phyloP scores from a whole-genome alignment of 352 stramenopile genomes.

The Pythium coloratum region DNA sequence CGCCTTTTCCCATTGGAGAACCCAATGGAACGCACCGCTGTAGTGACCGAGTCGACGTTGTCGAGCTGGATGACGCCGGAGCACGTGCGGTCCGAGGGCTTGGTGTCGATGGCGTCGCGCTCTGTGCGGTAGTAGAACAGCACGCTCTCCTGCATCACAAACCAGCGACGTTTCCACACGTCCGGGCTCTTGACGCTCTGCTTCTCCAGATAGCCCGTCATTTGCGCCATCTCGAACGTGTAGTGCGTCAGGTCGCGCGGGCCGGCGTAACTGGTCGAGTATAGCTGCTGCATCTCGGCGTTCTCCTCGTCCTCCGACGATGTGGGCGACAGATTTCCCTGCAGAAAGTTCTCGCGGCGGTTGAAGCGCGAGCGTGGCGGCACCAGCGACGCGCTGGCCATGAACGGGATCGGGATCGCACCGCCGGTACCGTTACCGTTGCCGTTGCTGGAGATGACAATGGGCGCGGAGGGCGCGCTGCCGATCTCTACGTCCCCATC shows the following conservation, averaged over 20 bases:
- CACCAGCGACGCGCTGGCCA: constrained; percentile 12
- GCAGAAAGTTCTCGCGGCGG: constrained; percentile 26
- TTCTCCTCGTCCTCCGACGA: constrained; percentile 29
- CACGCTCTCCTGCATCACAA: constrained; percentile 85
- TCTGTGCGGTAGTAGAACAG: constrained; percentile 82
- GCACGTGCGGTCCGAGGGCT: constrained; percentile 54
- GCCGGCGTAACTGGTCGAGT: constrained; percentile 33
- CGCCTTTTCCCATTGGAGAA: neutral
- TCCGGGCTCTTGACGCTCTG: constrained; percentile 72
- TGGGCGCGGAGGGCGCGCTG: constrained; percentile 5
- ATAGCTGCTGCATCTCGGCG: constrained; percentile 25
- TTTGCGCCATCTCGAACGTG: constrained; percentile 49
- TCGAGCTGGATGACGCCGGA: constrained; percentile 80
- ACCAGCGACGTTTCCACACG: constrained; percentile 80
- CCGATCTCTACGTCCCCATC: constrained; percentile 7
- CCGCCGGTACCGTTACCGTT: neutral
- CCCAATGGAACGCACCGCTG: constrained; percentile 51
- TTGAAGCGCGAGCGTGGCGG: constrained; percentile 19
- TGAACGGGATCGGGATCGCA: constrained; percentile 11
- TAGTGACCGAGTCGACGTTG: constrained; percentile 82
- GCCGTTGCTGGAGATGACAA: constrained; percentile 6
- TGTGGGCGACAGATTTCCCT: constrained; percentile 17
- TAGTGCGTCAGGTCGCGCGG: constrained; percentile 28
- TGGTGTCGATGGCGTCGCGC: constrained; percentile 55
- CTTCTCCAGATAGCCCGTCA: constrained; percentile 83